A percentile compares a stretch with the other conserved stretches of the same genome.
Evolutionary conservation across 371 early-diverging fungal species (phyloP).

Genomic region (Lichtheimia ramosa): DNA sequence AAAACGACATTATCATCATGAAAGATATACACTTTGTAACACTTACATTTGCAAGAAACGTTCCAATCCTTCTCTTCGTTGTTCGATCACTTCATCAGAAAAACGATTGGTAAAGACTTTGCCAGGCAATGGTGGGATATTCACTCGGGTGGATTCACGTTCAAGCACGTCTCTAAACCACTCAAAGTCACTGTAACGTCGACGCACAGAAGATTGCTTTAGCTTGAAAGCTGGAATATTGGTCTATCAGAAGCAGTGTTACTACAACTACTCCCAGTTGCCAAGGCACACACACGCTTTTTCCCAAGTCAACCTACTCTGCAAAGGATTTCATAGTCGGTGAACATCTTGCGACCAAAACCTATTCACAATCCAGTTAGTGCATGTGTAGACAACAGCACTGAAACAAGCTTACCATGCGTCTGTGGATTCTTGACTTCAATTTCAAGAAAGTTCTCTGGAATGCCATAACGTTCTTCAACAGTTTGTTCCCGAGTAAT

Average conservation of each 20-base stretch:
- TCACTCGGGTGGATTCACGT: conserved; percentile 88
- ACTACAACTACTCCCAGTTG: conserved; percentile 11
- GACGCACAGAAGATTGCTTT: conserved; percentile 79
- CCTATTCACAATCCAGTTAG: conserved; percentile 29
- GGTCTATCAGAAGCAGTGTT: conserved; percentile 58
- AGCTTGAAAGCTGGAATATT: conserved; percentile 97
- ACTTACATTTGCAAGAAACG: conserved; percentile 94
- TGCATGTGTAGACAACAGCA: too few species aligned
- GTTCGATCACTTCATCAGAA: conserved; percentile 91
- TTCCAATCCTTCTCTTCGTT: conserved; percentile 89
- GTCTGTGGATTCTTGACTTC: conserved; percentile 92
- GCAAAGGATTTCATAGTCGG: conserved; percentile 95
- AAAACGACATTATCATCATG: neutral
- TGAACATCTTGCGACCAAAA: conserved; percentile 86
- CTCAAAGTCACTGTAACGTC: conserved; percentile 97
- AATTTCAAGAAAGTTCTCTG: conserved; percentile 97
- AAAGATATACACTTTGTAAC: neutral
- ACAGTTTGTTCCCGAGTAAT: conserved; percentile 76
- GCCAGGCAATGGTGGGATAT: conserved; percentile 94
- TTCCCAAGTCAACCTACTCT: conserved; percentile 48
- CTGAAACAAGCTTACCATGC: conserved; percentile 60
- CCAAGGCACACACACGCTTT: too few species aligned
- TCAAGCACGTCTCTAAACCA: conserved; percentile 96
- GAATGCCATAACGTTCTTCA: conserved; percentile 91
- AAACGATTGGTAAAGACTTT: conserved; percentile 97